Evolutionary conservation across 2,329 filamentous ascomycete species (phyloP), one percentile per base, ranked within the genome.

Genomic region (Fonsecaea multimorphosa): DNA sequence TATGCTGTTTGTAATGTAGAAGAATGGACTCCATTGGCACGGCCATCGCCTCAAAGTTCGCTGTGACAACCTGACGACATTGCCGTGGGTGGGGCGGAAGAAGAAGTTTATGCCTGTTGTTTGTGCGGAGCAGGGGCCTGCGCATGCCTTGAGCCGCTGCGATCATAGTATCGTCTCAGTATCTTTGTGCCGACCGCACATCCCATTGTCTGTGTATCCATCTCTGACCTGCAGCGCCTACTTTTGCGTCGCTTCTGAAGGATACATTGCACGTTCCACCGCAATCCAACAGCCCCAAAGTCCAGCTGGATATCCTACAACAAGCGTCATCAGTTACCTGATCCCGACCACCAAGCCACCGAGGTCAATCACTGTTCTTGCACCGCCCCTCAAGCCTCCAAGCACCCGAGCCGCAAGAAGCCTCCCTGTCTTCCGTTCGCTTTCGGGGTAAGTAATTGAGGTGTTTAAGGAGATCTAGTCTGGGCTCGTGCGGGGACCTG

Each of bases 91-190:
- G 44, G 44, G 38, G 7, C 7, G 44, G 22, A 46, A 46, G 2
- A 46, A 24, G 44, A 49, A 22, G 19, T 49, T 49, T 49, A 12
- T 49, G 38, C 12, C 19, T 24, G 44, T 49, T 49, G 44, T 24
- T 49, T 49, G 44, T 49, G 44, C 44, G 44, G 44, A 49, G 44
- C 44, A 49, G 19, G 38, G 5, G 44, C 44, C 44, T 49, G 44
- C 38, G 44, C 44, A 49, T 49, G 44, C 22, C 44, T 49, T 49
- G 44, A 49, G 44, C 44, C 44, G 44, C 44, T 49, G 24, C 44
- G n/a, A 40, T 40, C 38, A 40, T 40, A n/a, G n/a, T n/a, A 49
- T 49, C 44, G 44, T 49, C 11, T 19, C 44, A 24, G 22, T 49
- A 24, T 49, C 44, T 22, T 49, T 24, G 44, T 49, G 44, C 44